phyloP scores from a whole-genome alignment of 208 protist genomes.

The Leishmania martiniquensis region DNA sequence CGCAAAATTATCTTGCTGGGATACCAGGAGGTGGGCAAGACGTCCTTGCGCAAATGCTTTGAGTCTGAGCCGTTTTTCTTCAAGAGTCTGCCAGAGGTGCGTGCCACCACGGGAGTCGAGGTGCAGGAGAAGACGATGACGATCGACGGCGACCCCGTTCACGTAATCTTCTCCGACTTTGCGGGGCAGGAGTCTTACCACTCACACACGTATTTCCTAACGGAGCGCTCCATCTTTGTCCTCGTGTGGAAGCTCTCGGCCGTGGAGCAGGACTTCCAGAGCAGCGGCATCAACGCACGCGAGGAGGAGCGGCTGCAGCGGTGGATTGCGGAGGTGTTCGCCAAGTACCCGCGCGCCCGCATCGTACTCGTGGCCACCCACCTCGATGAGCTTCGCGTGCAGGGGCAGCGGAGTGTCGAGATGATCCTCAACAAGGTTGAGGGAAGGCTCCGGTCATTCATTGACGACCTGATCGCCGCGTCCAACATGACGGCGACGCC shows the following conservation, averaged over 20 bases:
- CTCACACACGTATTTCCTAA: conserved; percentile 88
- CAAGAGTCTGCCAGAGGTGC: conserved; percentile 76
- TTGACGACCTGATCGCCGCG: conserved; percentile 52
- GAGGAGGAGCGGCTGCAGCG: conserved; percentile 88
- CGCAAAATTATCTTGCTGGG: conserved; percentile 88
- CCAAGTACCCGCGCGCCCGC: conserved; percentile 76
- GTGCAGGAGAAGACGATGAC: conserved; percentile 61
- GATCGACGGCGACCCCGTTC: conserved; percentile 58
- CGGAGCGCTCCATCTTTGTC: conserved; percentile 82
- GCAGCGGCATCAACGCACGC: conserved; percentile 69
- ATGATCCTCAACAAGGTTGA: conserved; percentile 87
- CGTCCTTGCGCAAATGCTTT: conserved; percentile 89
- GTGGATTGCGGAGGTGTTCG: conserved; percentile 88
- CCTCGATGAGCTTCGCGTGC: conserved; percentile 87
- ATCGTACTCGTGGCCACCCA: conserved; percentile 89
- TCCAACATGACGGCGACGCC: conserved; percentile 25
- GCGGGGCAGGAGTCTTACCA: conserved; percentile 90
- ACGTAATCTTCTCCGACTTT: conserved; percentile 86
- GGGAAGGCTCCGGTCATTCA: conserved; percentile 59
- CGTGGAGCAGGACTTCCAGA: conserved; percentile 85
- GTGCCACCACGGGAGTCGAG: conserved; percentile 83
- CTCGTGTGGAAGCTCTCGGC: conserved; percentile 92
- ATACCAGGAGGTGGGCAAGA: conserved; percentile 91
- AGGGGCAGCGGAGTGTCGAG: conserved; percentile 83
- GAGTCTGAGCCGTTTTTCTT: conserved; percentile 88